Evolutionary conservation across 495 filamentous ascomycete genomes (phyloP).

Genomic region (Penicillium pulvis): DNA sequence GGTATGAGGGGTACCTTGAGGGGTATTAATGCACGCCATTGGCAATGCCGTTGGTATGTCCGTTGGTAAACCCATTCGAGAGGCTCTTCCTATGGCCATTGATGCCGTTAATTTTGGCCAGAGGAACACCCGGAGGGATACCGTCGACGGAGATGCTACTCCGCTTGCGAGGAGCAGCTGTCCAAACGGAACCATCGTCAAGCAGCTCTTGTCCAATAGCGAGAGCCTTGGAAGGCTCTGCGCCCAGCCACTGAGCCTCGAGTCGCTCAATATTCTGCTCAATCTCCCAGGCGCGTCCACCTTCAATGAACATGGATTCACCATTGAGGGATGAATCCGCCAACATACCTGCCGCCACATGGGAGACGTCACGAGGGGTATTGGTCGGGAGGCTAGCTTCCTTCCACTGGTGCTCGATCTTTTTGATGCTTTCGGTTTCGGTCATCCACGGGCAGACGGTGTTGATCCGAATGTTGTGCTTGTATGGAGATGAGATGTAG

Average conservation of each 20-base stretch:
- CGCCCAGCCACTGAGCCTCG: constrained; percentile 47
- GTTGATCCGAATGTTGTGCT: constrained; percentile 51
- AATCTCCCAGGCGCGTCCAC: constrained; percentile 51
- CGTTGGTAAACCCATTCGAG: constrained; percentile 14
- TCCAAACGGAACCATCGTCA: constrained; percentile 33
- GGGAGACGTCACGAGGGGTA: constrained; percentile 44
- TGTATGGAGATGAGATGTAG: constrained; percentile 39
- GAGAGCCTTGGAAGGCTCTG: constrained; percentile 38
- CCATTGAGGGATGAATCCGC: constrained; percentile 42
- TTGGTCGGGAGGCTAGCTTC: constrained; percentile 50
- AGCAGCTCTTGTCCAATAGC: constrained; percentile 41
- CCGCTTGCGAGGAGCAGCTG: constrained; percentile 21
- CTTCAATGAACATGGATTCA: constrained; percentile 49
- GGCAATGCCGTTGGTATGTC: constrained; percentile 13
- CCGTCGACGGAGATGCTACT: constrained; percentile 25
- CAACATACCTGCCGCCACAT: constrained; percentile 42
- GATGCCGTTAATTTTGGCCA: constrained; percentile 20
- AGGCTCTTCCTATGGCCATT: constrained; percentile 8
- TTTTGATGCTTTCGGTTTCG: constrained; percentile 43
- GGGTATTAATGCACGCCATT: constrained; percentile 20
- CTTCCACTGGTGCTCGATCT: constrained; percentile 45
- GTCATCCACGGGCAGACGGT: constrained; percentile 59
- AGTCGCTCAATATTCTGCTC: constrained; percentile 47
- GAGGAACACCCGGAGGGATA: constrained; percentile 26
- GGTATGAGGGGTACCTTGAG: too few relatives aligned